Conservation (phyloP, 495 filamentous ascomycete genomes). For the Parachaetomium inaequale region DNA sequence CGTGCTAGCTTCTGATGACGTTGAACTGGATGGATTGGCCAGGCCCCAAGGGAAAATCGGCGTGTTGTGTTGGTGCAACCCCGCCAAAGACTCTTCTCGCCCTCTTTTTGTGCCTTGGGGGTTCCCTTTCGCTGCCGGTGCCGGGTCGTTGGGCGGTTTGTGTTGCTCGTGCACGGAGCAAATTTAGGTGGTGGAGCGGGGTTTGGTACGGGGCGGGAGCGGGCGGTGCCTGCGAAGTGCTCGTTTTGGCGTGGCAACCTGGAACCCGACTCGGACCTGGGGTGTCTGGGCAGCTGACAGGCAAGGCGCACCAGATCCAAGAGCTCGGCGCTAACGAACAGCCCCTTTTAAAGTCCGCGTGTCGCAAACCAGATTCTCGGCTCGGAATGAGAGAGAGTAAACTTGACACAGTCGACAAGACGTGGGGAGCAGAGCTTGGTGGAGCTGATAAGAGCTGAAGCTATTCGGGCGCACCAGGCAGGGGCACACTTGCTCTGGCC, state of each 20-base stretch:
- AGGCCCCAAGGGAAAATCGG: conserved; percentile 1
- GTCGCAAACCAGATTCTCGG: not conserved
- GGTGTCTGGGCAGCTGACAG: conserved; percentile 24
- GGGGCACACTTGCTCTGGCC: not conserved
- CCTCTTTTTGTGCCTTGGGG: conserved; percentile 12
- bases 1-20: conserved; percentile 20
- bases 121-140: conserved; percentile 18
- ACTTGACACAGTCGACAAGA: not conserved
- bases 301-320: not conserved
- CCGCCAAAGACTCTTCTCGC: conserved; percentile 11
- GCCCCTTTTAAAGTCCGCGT: not conserved
- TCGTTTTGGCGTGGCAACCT: conserved; percentile 22
- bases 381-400: not conserved
- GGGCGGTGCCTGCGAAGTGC: conserved; percentile 3
- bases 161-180: conserved; percentile 26
- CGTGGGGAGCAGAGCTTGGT: not conserved
- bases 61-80: conserved; percentile 2
- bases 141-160: conserved; percentile 17
- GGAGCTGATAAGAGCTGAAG: not conserved
- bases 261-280: not conserved
- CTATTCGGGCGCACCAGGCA: not conserved
- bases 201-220: conserved; percentile 17
- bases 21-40: conserved; percentile 9
- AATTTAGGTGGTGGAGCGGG: conserved; percentile 31
- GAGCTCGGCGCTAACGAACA: not conserved